Evolutionary conservation across 495 filamentous ascomycete species (phyloP).

Genomic region (Neurospora intermedia): DNA sequence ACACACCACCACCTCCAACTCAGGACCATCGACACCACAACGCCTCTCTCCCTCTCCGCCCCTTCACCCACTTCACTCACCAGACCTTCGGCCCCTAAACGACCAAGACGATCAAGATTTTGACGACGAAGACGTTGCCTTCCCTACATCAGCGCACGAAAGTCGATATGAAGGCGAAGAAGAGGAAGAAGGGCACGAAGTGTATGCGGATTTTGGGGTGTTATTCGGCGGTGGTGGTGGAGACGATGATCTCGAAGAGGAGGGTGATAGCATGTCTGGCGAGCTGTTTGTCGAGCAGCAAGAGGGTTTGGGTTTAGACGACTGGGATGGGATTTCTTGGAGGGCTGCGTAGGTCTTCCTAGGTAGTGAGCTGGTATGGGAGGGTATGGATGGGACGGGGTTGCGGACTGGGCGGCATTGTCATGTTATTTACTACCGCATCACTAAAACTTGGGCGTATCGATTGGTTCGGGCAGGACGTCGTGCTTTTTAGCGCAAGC

Average conservation of each 20-base stretch:
- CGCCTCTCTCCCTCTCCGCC: constrained; percentile 14
- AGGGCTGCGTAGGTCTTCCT: background rate
- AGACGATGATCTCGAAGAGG: constrained; percentile 9
- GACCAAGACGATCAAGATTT: constrained; percentile 9
- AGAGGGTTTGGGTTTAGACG: constrained; percentile 5
- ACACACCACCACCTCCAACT: background rate
- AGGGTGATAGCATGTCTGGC: background rate
- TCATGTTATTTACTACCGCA: too few relatives aligned
- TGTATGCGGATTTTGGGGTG: constrained; percentile 39
- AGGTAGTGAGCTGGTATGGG: constrained; percentile 10
- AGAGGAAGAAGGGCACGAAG: constrained; percentile 28
- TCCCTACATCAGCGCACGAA: constrained; percentile 34
- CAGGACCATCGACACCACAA: background rate
- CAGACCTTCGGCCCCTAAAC: constrained; percentile 12
- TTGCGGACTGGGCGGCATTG: background rate
- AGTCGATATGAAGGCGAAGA: constrained; percentile 31
- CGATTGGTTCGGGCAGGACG: background rate
- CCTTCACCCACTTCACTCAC: constrained; percentile 13
- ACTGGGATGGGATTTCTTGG: constrained; percentile 27
- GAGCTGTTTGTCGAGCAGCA: constrained; percentile 4
- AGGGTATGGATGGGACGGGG: too few relatives aligned
- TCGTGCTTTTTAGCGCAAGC: background rate
- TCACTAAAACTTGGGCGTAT: too few relatives aligned
- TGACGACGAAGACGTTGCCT: constrained; percentile 27
- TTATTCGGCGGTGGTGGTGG: constrained; percentile 26